A percentile compares a stretch with the other conserved stretches of the same genome.
phyloP scores from a whole-genome alignment of 208 protist genomes.

The Trypanosoma brucei region DNA sequence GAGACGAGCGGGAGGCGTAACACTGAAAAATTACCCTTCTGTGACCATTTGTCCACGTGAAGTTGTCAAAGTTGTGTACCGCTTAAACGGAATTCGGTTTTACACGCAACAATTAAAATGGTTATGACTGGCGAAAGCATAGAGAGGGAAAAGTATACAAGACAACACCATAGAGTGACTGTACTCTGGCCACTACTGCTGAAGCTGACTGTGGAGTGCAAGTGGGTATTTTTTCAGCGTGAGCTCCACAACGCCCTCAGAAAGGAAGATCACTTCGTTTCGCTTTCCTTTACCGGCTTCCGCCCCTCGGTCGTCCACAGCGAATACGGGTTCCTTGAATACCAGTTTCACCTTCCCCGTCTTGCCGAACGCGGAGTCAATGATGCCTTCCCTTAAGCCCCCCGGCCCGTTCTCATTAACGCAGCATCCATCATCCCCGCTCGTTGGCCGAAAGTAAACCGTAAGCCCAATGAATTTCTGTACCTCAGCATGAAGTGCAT shows the following conservation, averaged over 20 bases:
- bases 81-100: too few relatives aligned
- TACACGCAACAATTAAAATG: too few relatives aligned
- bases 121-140: too few relatives aligned
- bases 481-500: constrained; percentile 52
- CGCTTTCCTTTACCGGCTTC: constrained; percentile 20
- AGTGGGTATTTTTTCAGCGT: constrained; percentile 66
- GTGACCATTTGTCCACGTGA: too few relatives aligned
- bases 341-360: constrained; percentile 73
- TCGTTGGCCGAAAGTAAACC: constrained; percentile 39
- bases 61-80: too few relatives aligned
- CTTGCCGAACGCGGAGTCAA: constrained; percentile 81
- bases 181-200: constrained; percentile 27
- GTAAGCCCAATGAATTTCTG: constrained; percentile 66
- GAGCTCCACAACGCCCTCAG: constrained; percentile 37
- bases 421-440: not conserved
- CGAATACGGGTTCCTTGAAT: constrained; percentile 54
- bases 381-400: constrained; percentile 25
- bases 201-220: constrained; percentile 41
- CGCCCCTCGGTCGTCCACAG: not conserved
- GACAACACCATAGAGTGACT: too few relatives aligned
- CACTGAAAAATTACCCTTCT: too few relatives aligned
- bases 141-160: too few relatives aligned
- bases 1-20: too few relatives aligned
- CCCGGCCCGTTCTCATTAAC: not conserved
- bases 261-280: constrained; percentile 4